Conservation (phyloP, 441 rosid genomes). For the Melastoma candidum region DNA sequence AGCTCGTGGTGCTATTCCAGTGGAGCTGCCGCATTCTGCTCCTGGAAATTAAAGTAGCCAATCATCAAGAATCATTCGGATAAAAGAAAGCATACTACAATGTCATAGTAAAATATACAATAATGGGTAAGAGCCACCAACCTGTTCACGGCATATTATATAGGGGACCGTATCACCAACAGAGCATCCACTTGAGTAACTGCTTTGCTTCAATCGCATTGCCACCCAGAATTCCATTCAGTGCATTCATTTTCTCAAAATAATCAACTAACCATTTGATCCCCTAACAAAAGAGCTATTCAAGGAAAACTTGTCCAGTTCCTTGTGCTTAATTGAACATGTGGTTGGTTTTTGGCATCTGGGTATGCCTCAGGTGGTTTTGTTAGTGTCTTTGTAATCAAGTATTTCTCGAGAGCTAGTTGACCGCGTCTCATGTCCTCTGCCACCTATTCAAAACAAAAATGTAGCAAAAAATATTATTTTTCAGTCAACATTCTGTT, state of each 20-base stretch:
- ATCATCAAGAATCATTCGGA: too few relatives aligned
- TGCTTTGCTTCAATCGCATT: conserved; percentile 76
- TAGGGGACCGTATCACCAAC: conserved; percentile 90
- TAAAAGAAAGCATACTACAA: background rate
- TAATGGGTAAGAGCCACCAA: conserved; percentile 19
- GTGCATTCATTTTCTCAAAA: conserved; percentile 7
- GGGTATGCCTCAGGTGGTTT: conserved; percentile 93
- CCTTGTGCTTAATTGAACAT: conserved; percentile 64
- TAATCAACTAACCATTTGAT: conserved; percentile 1
- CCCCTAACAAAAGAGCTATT: too few relatives aligned
- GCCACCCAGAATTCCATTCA: conserved; percentile 56
- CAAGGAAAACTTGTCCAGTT: conserved; percentile 1
- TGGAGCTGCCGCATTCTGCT: conserved; percentile 37
- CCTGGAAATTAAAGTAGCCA: conserved; percentile 28
- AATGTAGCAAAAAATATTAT: background rate
- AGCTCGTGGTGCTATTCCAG: conserved; percentile 91
- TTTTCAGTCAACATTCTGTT: background rate
- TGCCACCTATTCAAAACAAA: conserved; percentile 51
- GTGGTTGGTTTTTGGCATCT: conserved; percentile 97
- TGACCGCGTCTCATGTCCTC: conserved; percentile 94
- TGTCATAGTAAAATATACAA: conserved; percentile 1
- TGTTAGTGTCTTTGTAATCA: conserved; percentile 88
- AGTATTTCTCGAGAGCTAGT: conserved; percentile 79
- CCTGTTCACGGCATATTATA: conserved; percentile 93
- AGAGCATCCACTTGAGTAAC: conserved; percentile 73